Evolutionary conservation across 352 stramenopile species (phyloP), one percentile per base, ranked within the genome.

Genomic region (Heterotrichella gracilis): DNA sequence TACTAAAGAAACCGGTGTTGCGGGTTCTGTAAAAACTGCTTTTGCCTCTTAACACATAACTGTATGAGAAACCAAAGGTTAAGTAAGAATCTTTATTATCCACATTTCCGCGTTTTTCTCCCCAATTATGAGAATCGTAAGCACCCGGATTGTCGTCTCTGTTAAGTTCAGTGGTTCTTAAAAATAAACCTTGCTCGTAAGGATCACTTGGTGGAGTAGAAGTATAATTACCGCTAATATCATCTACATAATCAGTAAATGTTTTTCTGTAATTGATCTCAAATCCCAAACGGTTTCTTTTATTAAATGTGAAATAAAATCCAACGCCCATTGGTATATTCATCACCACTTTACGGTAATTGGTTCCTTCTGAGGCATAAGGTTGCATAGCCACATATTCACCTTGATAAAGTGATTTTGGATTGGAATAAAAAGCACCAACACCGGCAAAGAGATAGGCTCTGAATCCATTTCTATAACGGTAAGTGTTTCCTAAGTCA

Each of bases 301-400:
- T 53, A 53, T 53, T n/a, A n/a, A 53, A 17, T 53, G 32, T 53
- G n/a, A 53, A 53, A 53, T 53, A 53, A n/a, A 53, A 53, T 17
- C 32, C 32, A 53, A 53, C n/a, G 32, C 32, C 32, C 32, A 53
- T 53, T n/a, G 32, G 32, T 9, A 53, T 53, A n/a, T 53, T 53
- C 9, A 53, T 17, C 9, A 17, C n/a, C 9, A 53, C 9, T 53
- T 9, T n/a, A 17, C n/a, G 9, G 32, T 53, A 53, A 17, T 53
- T 53, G 9, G n/a, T n/a, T 17, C 32, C 32, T 53, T 53, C 32
- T 9, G 32, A 17, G 9, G 32, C 32, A 53, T 53, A 53, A 17
- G 32, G 32, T n/a, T n/a, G 9, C n/a, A 53, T 17, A 53, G 32
- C 32, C 9, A 53, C 32, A 53, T 17, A 9, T 9, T 53, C 32